Conservation (phyloP, 768 basidiomycete genomes). For the Hericium alpestre region DNA sequence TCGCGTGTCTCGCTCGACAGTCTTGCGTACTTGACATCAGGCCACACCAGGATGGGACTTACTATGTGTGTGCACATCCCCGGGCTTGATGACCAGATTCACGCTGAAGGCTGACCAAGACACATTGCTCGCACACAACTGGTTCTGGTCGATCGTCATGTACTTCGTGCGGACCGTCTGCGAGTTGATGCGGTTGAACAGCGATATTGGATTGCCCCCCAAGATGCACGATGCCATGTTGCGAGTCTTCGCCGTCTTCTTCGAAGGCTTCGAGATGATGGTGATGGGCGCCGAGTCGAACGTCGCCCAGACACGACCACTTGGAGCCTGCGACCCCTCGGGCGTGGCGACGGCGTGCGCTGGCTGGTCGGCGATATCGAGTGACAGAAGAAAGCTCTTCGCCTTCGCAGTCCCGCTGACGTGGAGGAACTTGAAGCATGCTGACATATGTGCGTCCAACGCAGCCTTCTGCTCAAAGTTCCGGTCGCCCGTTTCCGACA, state of each 20-base stretch:
- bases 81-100: constrained; percentile 70
- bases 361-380: constrained; percentile 75
- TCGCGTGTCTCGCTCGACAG: neutral
- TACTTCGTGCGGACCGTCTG: constrained; percentile 97
- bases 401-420: constrained; percentile 83
- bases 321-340: constrained; percentile 24
- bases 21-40: neutral
- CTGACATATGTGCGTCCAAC: constrained; percentile 73
- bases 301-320: constrained; percentile 77
- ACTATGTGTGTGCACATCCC: constrained; percentile 58
- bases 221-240: constrained; percentile 86
- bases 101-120: constrained; percentile 94
- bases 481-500: constrained; percentile 73
- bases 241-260: constrained; percentile 93
- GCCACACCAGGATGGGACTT: constrained; percentile 37
- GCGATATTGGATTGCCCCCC: constrained; percentile 78
- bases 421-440: constrained; percentile 86
- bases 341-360: constrained; percentile 32
- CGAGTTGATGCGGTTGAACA: constrained; percentile 94
- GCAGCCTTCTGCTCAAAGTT: constrained; percentile 78
- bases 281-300: constrained; percentile 89
- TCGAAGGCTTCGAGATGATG: constrained; percentile 94
- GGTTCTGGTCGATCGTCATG: constrained; percentile 82
- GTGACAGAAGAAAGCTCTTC: constrained; percentile 79
- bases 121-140: constrained; percentile 80